Percentiles rank a stretch among this genome's conserved stretches.
Evolutionary conservation across 2,329 filamentous ascomycete genomes (phyloP).

Genomic region (Plectosphaerella sp.): DNA sequence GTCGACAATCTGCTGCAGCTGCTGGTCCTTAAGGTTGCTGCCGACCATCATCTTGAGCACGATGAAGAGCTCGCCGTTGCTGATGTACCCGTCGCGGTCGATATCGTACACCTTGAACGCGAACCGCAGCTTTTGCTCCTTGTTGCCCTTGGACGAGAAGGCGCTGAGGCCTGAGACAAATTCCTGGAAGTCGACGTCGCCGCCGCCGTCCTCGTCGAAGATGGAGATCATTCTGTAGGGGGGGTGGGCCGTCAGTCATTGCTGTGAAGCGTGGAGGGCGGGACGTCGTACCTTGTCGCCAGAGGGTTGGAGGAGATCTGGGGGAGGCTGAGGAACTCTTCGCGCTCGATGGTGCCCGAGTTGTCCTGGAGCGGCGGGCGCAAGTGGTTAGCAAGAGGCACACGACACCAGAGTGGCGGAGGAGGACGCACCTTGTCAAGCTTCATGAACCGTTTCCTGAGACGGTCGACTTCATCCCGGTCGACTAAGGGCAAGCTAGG

Average conservation of each 20-base stretch:
- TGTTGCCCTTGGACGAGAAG: constrained; percentile 97
- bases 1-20: constrained; percentile 98
- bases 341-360: constrained; percentile 95
- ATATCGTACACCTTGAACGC: constrained; percentile 99
- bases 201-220: constrained; percentile 97
- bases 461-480: constrained; percentile 90
- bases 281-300: constrained; percentile 68
- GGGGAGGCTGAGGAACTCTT: constrained; percentile 94
- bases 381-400: constrained; percentile 5
- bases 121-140: constrained; percentile 96
- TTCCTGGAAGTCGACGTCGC: constrained; percentile 97
- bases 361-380: constrained; percentile 63
- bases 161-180: constrained; percentile 94
- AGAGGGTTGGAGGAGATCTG: constrained; percentile 98
- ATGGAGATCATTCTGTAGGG: constrained; percentile 87
- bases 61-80: constrained; percentile 98
- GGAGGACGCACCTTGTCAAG: constrained; percentile 76
- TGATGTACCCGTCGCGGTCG: constrained; percentile 96
- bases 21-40: constrained; percentile 97
- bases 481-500: constrained; percentile 61
- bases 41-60: constrained; percentile 99
- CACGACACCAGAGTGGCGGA: background rate
- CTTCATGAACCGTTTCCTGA: constrained; percentile 98
- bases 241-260: background rate
- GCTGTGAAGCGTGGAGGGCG: background rate